Base-by-base conservation (phyloP, 306 rosid genomes). In the Vigna radiata region DNA sequence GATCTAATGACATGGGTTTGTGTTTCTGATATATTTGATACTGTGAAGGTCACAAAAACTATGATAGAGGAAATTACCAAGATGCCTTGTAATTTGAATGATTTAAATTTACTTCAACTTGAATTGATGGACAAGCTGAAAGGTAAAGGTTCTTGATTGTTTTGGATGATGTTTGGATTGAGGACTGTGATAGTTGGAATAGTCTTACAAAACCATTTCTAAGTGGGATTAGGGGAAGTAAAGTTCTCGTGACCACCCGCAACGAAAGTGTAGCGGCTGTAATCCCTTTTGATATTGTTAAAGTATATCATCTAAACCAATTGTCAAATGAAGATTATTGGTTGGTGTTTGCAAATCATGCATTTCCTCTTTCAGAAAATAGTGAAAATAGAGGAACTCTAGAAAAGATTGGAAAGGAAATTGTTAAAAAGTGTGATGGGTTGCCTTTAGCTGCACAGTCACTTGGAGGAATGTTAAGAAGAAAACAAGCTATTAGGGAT, bases 341-440 rank as follows among this genome's bases (percentile, higher is more conserved):
- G 63, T 11, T 56, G 2, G 47, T 11, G 39, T 59, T 59, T 29
- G 43, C 19, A 0, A 59, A 14, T 4, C 66, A 59, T 14, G 66
- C 43, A 6, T 59, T 13, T 59, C 39, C 18, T 29, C 5, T 4
- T 18, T 15, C 21, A 5, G 19, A 29, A 14, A 15, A 5, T 0
- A 3, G 5, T 7, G 43, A 60, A 12, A 15, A 60, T 3, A 60
- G 5, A 31, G 31, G 0, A 1, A 2, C 19, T 60, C 5, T 60
- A 15, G 21, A 29, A 14, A 15, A 29, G 7, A 29, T 60, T 60
- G 66, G 66, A 27, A 27, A 18, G 43, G 43, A 31, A 19, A 60
- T 60, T 15, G 66, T 60, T 14, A 29, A 29, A 60, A 60, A 60
- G 66, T 60, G 66, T 29, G 15, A 60, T 2, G 66, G 66, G 29